Evolutionary conservation across 2,329 filamentous ascomycete species (phyloP).

Genomic region (Colletotrichum melonis): DNA sequence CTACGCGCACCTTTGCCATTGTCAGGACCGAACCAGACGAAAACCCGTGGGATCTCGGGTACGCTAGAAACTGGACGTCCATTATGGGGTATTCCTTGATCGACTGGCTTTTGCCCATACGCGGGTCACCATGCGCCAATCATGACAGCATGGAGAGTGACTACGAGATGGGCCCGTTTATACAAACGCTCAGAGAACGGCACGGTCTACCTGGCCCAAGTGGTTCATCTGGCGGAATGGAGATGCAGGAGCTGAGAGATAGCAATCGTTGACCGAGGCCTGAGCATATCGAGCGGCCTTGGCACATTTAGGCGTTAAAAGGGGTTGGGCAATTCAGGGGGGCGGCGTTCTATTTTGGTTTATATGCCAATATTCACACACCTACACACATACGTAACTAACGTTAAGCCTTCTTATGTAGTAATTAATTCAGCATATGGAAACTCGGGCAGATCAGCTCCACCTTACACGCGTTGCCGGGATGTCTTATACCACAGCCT

Average conservation of each 20-base stretch:
- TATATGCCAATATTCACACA: not conserved
- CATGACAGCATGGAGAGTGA: constrained; percentile 75
- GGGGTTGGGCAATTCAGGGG: not conserved
- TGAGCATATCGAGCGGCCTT: constrained; percentile 9
- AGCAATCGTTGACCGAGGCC: not conserved
- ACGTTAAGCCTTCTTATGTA: constrained; percentile 1
- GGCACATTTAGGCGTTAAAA: constrained; percentile 4
- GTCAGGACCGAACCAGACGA: constrained; percentile 78
- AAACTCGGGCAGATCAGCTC: not conserved
- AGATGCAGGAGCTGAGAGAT: constrained; percentile 42
- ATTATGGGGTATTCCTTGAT: constrained; percentile 79
- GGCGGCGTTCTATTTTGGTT: not conserved
- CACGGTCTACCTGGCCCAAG: constrained; percentile 46
- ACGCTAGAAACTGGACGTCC: constrained; percentile 76
- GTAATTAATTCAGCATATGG: constrained; percentile 9
- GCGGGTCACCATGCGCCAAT: constrained; percentile 77
- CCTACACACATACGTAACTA: not conserved
- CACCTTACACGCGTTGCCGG: not conserved
- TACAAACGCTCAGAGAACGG: constrained; percentile 65
- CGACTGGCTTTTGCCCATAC: constrained; percentile 87
- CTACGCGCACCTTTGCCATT: constrained; percentile 80
- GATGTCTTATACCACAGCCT: not conserved
- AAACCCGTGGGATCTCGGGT: constrained; percentile 87
- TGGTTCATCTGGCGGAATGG: constrained; percentile 40
- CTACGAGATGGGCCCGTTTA: constrained; percentile 73